These are phyloP conservation scores for Eucalyptus victrix DNA, from an alignment of 345 rosid species.

Conservation along the genomic window DNA sequence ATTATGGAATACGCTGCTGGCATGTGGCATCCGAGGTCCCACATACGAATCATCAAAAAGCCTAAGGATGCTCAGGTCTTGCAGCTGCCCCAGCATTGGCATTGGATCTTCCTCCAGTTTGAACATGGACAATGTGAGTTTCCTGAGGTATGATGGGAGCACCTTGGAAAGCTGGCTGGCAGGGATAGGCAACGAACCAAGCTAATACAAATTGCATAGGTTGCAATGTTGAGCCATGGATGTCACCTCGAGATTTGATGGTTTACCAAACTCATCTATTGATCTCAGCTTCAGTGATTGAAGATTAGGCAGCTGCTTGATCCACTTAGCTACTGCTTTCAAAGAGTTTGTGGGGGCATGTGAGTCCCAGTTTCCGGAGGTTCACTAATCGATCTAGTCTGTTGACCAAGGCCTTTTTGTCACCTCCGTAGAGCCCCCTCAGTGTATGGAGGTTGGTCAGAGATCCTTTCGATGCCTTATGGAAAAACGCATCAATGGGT, in stretches of 20 bases:
- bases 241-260: neutral
- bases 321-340: neutral
- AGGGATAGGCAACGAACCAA: neutral
- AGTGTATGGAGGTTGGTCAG: constrained; percentile 8
- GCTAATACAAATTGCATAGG: constrained; percentile 11
- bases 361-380: constrained; percentile 18
- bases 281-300: constrained; percentile 15
- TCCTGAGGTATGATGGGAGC: constrained; percentile 5
- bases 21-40: constrained; percentile 9
- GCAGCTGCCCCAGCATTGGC: constrained; percentile 6
- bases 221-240: neutral
- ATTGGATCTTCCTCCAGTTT: constrained; percentile 9
- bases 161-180: neutral
- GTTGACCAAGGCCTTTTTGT: neutral
- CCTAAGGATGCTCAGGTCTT: constrained; percentile 10
- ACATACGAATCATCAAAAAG: constrained; percentile 15
- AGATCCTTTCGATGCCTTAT: neutral
- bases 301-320: neutral
- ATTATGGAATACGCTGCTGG: neutral
- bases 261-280: neutral
- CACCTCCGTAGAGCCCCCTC: constrained; percentile 12
- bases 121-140: constrained; percentile 21
- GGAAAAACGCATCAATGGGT: neutral
- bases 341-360: constrained; percentile 1
- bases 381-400: neutral